phyloP scores from a whole-genome alignment of 208 protist genomes.

The Leishmania turanica region DNA sequence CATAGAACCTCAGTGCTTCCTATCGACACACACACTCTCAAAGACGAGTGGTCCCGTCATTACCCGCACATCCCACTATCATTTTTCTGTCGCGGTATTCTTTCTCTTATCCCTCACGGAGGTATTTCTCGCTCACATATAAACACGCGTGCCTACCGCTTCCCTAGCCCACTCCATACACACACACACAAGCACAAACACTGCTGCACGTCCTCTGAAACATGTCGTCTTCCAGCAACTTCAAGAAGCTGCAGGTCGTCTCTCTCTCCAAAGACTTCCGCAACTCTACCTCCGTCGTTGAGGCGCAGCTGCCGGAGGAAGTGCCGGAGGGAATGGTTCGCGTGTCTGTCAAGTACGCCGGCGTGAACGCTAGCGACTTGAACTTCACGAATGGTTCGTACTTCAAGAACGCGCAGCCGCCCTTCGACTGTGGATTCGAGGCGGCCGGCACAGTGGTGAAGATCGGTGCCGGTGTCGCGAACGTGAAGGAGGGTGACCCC shows the following conservation, averaged over 20 bases:
- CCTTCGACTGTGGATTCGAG: constrained; percentile 85
- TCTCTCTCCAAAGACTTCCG: constrained; percentile 46
- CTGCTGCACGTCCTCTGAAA: constrained; percentile 4
- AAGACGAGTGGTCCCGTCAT: not conserved
- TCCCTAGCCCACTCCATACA: not conserved
- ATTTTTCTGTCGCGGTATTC: not conserved
- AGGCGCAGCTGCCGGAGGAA: constrained; percentile 32
- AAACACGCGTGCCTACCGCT: not conserved
- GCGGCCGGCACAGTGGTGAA: constrained; percentile 60
- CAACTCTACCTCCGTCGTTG: constrained; percentile 34
- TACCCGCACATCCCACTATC: not conserved
- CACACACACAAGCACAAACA: not conserved
- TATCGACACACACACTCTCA: not conserved
- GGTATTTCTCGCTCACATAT: not conserved
- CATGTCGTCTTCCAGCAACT: constrained; percentile 28
- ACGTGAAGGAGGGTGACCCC: constrained; percentile 40
- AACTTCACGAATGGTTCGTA: constrained; percentile 71
- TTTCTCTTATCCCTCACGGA: not conserved
- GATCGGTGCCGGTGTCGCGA: constrained; percentile 41
- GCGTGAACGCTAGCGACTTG: constrained; percentile 80
- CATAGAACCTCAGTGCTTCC: not conserved
- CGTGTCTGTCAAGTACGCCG: constrained; percentile 55
- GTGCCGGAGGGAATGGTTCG: constrained; percentile 42
- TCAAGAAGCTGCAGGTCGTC: constrained; percentile 47
- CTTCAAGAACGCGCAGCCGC: constrained; percentile 37